Base-by-base conservation (phyloP, 495 filamentous ascomycete genomes). In the Podospora appendiculata region DNA sequence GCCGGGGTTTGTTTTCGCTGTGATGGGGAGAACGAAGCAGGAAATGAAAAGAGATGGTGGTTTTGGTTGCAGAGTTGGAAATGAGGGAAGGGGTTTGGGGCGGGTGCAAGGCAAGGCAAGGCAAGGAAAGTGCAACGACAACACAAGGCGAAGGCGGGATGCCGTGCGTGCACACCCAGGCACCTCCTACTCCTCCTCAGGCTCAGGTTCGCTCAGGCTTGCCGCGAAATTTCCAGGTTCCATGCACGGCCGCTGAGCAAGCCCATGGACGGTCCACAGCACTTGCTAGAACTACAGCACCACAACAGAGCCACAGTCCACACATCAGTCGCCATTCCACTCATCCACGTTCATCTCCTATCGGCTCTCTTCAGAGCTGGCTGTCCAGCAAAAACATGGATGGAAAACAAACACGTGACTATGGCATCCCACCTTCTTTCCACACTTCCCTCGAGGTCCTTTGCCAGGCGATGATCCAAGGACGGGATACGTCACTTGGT, bases 31-130 rank as follows among this genome's bases (percentile, higher is more conserved):
- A 58, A 46, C 55, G 53, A 59, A 52, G 50, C 47, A 51, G 55
- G 45, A 58, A 61, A 52, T 41, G 54, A 50, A 53, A 46, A 48
- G 55, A 55, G 51, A 53, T 46, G 55, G 50, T 50, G 52, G 61
- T 65, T 51, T 64, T 64, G 59, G 64, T 53, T 58, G 65, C 57
- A 60, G 59, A 68, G 65, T 65, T 66, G 65, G 63, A 68, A 68
- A 67, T 67, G 65, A 64, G 63, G 63, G 58, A 65, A 60, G 60
- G 60, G 65, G 62, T 50, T 50, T 25, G 25, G 25, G 25, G 25
- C 25, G 25, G 25, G 25, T 25, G 25, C 25, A 25, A 25, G 25
- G 25, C 25, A 25, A 25, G 25, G 56, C 65, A 66, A 60, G 61
- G 61, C 57, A 59, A 61, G 61, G 59, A 58, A 62, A 58, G 51